These are phyloP conservation scores for Emericellopsis terricola DNA, from an alignment of 495 filamentous ascomycete genomes.

Conservation along the genomic window DNA sequence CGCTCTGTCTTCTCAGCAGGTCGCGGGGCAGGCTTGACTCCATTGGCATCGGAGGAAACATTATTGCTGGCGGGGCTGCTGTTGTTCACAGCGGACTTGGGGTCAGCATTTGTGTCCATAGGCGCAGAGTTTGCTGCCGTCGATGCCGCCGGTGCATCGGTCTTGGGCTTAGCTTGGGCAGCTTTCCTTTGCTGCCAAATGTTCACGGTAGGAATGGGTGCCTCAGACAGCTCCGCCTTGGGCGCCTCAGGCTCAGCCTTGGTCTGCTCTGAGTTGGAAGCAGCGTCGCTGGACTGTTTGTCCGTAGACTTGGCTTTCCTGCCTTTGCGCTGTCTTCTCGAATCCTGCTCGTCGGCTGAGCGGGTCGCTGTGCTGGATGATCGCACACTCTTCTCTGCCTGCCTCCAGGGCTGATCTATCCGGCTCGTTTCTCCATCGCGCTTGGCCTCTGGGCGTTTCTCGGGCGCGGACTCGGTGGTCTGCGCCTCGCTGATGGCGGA, in stretches of 20 bases:
- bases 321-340: conserved; percentile 20
- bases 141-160: conserved; percentile 11
- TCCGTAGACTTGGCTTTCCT: conserved; percentile 28
- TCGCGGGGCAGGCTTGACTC: conserved; percentile 27
- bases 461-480: conserved; percentile 13
- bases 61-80: conserved; percentile 4
- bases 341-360: conserved; percentile 13
- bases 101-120: conserved; percentile 7
- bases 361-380: conserved; percentile 19
- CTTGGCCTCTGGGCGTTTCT: conserved; percentile 1
- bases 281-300: conserved; percentile 13
- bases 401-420: conserved; percentile 4
- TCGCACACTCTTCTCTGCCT: conserved; percentile 8
- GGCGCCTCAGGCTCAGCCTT: conserved; percentile 30
- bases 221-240: conserved; percentile 56
- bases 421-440: conserved; percentile 6
- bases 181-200: conserved; percentile 66
- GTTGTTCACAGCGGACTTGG: conserved; percentile 7
- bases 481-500: conserved; percentile 12
- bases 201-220: conserved; percentile 67
- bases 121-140: conserved; percentile 1
- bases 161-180: conserved; percentile 50
- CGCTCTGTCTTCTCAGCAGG: conserved; percentile 23
- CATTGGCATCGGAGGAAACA: conserved; percentile 5
- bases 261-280: conserved; percentile 10